Conservation (phyloP, 306 rosid species). For the Coriaria nepalensis region DNA sequence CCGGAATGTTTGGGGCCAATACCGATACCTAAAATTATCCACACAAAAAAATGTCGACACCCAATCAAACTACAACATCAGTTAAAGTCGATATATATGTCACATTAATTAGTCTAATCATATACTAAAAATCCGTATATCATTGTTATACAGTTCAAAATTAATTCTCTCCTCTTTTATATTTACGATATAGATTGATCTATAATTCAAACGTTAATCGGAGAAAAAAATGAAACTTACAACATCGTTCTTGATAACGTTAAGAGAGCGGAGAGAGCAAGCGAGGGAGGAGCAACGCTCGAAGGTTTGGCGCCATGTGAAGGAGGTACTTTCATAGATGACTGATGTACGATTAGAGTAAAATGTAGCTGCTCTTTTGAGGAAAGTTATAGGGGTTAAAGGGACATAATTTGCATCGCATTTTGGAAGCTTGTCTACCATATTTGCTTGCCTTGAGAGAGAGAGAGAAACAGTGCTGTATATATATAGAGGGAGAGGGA, state of each 20-base stretch:
- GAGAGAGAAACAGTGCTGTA: neutral
- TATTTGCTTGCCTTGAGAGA: neutral
- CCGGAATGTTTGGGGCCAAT: conserved; percentile 83
- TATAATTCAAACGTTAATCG: neutral
- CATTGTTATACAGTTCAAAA: too few relatives aligned
- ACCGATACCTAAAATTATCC: conserved; percentile 46
- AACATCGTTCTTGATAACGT: conserved; percentile 36
- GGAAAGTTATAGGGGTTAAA: conserved; percentile 61
- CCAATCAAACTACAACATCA: too few relatives aligned
- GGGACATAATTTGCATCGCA: conserved; percentile 46
- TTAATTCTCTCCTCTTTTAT: too few relatives aligned
- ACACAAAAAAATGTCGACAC: neutral
- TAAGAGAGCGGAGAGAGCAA: conserved; percentile 57
- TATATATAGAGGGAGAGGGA: neutral
- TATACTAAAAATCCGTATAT: neutral
- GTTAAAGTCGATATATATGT: neutral
- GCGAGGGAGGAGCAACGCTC: conserved; percentile 76
- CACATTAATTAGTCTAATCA: neutral
- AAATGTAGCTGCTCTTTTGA: conserved; percentile 46
- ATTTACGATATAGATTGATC: neutral
- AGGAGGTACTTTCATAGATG: conserved; percentile 40
- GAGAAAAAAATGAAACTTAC: conserved; percentile 27
- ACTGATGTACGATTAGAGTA: conserved; percentile 52
- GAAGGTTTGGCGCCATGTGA: conserved; percentile 72
- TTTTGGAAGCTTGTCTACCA: conserved; percentile 49